Evolutionary conservation across 495 filamentous ascomycete genomes (phyloP).

Genomic region (Podospora bellae-mahoneyi): DNA sequence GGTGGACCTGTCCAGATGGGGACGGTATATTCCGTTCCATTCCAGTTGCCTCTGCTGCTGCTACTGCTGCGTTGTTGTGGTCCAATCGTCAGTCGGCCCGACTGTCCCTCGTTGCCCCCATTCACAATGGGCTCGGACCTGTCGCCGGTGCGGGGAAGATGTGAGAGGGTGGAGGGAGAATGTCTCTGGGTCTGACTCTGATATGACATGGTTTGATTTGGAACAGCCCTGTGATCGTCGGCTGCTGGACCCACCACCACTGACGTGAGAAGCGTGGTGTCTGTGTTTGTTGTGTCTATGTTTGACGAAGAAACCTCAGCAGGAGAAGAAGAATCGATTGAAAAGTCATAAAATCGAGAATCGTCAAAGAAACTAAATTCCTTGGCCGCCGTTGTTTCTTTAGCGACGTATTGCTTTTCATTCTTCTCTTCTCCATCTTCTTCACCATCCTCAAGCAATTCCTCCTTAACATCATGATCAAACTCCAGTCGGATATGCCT

Average conservation of each 20-base stretch:
- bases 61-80: background rate
- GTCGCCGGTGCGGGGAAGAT: background rate
- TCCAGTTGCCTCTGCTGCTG: slow-evolving; percentile 17
- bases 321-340: background rate
- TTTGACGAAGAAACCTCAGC: background rate
- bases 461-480: slow-evolving; percentile 33
- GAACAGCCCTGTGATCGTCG: background rate
- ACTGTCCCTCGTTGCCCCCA: slow-evolving; percentile 3
- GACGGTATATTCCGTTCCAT: slow-evolving; percentile 25
- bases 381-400: slow-evolving; percentile 26
- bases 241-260: background rate
- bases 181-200: slow-evolving; percentile 1
- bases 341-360: slow-evolving; percentile 19
- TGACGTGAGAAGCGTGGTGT: background rate
- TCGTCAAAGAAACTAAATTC: slow-evolving; percentile 37
- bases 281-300: background rate
- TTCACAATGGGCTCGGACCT: background rate
- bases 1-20: slow-evolving; percentile 39
- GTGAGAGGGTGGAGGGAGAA: background rate
- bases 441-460: slow-evolving; percentile 23
- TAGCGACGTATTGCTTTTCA: slow-evolving; percentile 21
- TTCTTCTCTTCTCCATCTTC: slow-evolving; percentile 23
- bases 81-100: slow-evolving; percentile 13
- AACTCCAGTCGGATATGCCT: slow-evolving; percentile 45
- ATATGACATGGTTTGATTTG: background rate